Base-by-base conservation (phyloP, 177 flowering plant genomes). In the Vitis hybrid region DNA sequence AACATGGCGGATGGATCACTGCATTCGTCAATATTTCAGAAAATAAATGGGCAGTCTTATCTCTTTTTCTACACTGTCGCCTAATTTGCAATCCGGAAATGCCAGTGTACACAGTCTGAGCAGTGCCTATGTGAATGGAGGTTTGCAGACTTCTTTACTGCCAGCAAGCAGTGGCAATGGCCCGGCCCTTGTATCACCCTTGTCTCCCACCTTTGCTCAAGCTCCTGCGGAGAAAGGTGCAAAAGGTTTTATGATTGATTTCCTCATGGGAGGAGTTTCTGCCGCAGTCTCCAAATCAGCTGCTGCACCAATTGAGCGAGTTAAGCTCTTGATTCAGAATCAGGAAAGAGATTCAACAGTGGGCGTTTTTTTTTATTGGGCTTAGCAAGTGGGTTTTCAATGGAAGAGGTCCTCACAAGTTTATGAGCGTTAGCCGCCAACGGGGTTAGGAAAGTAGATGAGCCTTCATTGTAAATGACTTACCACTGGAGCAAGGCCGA, bases 1-100 rank as follows among this genome's bases (percentile, higher is more conserved):
- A 83, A 71, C 61, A 90, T 88, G 92, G 87, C 71, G 3, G 89
- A 84, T 79, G 83, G 83, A 77, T 69, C 74, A 18, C 70, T 57
- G 34, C 68, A 73, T 78, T 86, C 88, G 71, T 84, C 86, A 26
- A 61, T 84, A 3, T 66, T 74, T 63, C 77, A 79, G 48, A 89
- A 80, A 67, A 68, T 86, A 22, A 76, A 76, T 52, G 83, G 84
- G 57, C 82, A 81, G 54, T 86, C 89, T 19, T 66, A 76, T 63
- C 77, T 85, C 26, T 58, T 49, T 83, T 52, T 80, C 89, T 6
- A 74, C 58, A 65, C 61, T 86, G 63, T 83, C 90, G 49, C 86
- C 85, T 22, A 74, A 73, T 58, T 11, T 70, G 61, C 75, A 74
- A 18, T 15, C 82, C 19, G 67, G 78, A 50, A 81, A 81, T 45